These are phyloP conservation scores for Lepidium aucheri DNA, from an alignment of 345 rosid genomes.

Conservation along the genomic window DNA sequence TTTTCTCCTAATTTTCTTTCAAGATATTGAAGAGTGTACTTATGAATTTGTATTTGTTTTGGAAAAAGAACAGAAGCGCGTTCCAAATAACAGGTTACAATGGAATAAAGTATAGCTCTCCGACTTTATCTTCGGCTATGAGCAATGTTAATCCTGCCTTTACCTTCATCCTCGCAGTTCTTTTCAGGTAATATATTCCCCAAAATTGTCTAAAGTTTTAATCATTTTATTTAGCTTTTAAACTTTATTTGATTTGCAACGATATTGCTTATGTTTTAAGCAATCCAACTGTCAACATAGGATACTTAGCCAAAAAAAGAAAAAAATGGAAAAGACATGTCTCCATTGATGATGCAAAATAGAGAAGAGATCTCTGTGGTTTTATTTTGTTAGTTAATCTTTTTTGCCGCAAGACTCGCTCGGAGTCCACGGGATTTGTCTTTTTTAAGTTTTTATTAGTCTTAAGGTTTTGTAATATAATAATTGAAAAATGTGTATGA, in stretches of 20 bases:
- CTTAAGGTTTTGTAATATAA: neutral
- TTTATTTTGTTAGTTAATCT: too few species aligned
- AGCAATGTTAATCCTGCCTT: slow-evolving; percentile 28
- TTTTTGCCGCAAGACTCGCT: neutral
- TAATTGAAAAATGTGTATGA: neutral
- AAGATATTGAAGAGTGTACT: too few species aligned
- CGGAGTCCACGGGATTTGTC: neutral
- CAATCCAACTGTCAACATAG: neutral
- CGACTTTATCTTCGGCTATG: slow-evolving; percentile 29
- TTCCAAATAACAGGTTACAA: slow-evolving; percentile 13
- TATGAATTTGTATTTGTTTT: neutral
- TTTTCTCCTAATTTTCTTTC: too few species aligned
- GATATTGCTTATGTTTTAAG: neutral
- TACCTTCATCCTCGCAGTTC: slow-evolving; percentile 28
- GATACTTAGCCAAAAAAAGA: neutral
- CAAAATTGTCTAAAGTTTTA: neutral
- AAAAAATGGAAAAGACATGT: neutral
- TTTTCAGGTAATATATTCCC: slow-evolving; percentile 18
- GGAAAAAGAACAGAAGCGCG: slow-evolving; percentile 2
- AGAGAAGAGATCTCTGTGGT: too few species aligned
- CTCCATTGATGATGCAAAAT: too few species aligned
- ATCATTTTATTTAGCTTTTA: neutral
- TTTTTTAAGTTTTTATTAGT: neutral
- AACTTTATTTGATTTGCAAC: neutral
- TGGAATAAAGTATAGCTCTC: slow-evolving; percentile 29